Base-by-base conservation (phyloP, 2,329 filamentous ascomycete genomes). In the Ophiostoma ulmi region DNA sequence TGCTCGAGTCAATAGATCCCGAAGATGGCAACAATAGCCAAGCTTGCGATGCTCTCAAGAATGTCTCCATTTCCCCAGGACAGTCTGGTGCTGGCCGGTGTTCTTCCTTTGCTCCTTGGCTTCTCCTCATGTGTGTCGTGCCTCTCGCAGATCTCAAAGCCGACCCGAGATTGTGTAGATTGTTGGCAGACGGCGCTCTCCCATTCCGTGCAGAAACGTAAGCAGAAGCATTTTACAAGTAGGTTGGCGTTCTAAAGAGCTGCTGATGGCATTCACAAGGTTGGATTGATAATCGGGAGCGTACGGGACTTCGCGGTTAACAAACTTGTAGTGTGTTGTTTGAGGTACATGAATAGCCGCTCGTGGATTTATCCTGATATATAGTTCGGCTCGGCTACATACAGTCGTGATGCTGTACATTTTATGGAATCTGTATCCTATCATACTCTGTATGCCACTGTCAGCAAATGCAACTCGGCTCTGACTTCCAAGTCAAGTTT, bases 1-100 rank as follows among this genome's bases (percentile, higher is more conserved):
- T 61, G 5, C 48, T 26, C 55, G 17, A 48, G 20, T 17, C 17
- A n/a, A 8, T 17, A n/a, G 20, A 36, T 7, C 2, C 61, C 61
- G 35, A 64, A 64, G 61, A 64, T n/a, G 61, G 61, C 6, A 64
- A 64, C 35, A 39, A 17, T 38, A 64, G 38, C 61, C 61, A 64
- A 17, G 35, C 17, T 48, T 48, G 17, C 44, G 4, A 48, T n/a
- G 44, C 17, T 8, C 44, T 20, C 17, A n/a, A 48, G 20, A 26
- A 17, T 14, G 14, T 31, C 5, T 3, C 17, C 3, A 31, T 58
- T 6, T 58, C n/a, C 13, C 52, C 7, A 4, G n/a, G 52, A 17
- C 52, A 26, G 39, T 14, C 39, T 41, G 10, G 1, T 11, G 39
- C 14, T 14, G 8, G 5, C 8, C 39, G 39, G 14, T 41, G 39